phyloP scores from a whole-genome alignment of 306 rosid species.

The Cucumis melo region DNA sequence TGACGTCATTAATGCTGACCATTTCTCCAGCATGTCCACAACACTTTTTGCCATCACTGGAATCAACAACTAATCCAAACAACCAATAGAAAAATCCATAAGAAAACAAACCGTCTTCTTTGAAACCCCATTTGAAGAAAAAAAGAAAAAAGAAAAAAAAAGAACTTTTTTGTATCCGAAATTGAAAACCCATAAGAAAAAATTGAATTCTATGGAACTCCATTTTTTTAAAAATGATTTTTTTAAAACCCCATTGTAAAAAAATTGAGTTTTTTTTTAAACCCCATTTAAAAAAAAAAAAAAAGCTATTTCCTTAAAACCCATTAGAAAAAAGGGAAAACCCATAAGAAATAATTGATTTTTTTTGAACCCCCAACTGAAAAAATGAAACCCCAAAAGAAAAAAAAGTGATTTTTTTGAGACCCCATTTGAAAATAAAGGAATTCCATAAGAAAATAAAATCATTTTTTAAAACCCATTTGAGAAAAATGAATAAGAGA shows the following conservation, averaged over 20 bases:
- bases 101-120: not conserved
- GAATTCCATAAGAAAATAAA: too few relatives aligned
- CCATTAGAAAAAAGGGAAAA: too few relatives aligned
- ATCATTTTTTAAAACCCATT: not conserved
- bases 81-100: not conserved
- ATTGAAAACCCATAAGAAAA: not conserved
- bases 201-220: not conserved
- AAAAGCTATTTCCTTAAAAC: too few relatives aligned
- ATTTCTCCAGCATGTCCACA: conserved; percentile 66
- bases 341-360: too few relatives aligned
- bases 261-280: too few relatives aligned
- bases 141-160: not conserved
- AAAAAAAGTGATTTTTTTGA: too few relatives aligned
- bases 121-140: not conserved
- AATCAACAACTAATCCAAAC: conserved; percentile 42
- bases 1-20: conserved; percentile 33
- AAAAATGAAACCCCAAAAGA: too few relatives aligned
- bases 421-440: too few relatives aligned
- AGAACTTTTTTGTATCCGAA: too few relatives aligned
- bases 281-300: not conserved
- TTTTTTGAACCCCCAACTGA: too few relatives aligned
- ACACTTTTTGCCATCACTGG: conserved; percentile 81
- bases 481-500: not conserved
- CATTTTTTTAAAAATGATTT: not conserved
- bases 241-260: not conserved